Evolutionary conservation across 495 filamentous ascomycete genomes (phyloP).

Genomic region (Neurospora africana): DNA sequence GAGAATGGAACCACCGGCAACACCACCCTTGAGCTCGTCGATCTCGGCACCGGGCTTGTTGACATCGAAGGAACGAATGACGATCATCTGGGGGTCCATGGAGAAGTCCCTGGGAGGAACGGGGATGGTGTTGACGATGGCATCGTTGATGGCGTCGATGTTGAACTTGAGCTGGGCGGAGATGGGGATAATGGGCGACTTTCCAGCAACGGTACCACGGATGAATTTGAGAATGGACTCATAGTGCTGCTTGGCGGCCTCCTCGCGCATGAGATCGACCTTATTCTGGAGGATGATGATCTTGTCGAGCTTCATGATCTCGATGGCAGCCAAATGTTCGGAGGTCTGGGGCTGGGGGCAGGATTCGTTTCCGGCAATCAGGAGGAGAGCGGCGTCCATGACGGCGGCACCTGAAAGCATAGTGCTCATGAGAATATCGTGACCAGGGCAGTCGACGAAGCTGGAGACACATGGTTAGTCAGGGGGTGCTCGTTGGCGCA

Average conservation of each 20-base stretch:
- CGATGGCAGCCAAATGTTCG: conserved; percentile 95
- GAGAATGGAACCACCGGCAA: conserved; percentile 92
- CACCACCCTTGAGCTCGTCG: conserved; percentile 96
- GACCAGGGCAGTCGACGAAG: conserved; percentile 97
- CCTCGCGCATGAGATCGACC: conserved; percentile 94
- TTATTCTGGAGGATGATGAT: conserved; percentile 99
- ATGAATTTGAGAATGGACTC: conserved; percentile 96
- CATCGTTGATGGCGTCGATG: conserved; percentile 95
- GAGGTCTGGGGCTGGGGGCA: conserved; percentile 99
- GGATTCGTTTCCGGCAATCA: conserved; percentile 97
- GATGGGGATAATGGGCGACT: conserved; percentile 93
- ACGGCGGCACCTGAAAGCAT: conserved; percentile 99
- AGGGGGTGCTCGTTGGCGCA: background rate
- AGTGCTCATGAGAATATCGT: conserved; percentile 99
- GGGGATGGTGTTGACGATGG: conserved; percentile 85
- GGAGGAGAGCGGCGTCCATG: conserved; percentile 94
- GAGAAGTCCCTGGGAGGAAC: conserved; percentile 83
- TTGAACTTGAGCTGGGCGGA: conserved; percentile 99
- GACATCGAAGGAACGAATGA: conserved; percentile 97
- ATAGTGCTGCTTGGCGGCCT: conserved; percentile 82
- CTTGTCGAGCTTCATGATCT: conserved; percentile 97
- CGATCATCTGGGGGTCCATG: conserved; percentile 89
- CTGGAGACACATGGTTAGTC: conserved; percentile 26
- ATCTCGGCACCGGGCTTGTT: conserved; percentile 99
- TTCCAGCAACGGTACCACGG: conserved; percentile 89